Percentiles rank a stretch among this genome's conserved stretches.
phyloP scores from a whole-genome alignment of 169 alveolate species.

The Plasmodium yoelii region DNA sequence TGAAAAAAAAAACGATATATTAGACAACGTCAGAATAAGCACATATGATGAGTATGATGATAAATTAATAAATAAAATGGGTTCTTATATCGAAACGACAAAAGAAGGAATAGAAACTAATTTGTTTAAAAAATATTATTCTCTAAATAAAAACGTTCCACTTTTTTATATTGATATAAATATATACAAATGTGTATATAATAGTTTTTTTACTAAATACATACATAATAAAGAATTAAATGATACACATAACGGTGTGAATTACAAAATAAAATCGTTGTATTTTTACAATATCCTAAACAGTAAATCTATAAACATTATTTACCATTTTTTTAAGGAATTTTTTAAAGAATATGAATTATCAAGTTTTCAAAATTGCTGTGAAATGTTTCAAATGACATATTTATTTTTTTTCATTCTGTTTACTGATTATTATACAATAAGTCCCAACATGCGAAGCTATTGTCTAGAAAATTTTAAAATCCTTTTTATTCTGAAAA shows the following conservation, averaged over 20 bases:
- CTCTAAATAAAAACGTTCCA: conserved; percentile 76
- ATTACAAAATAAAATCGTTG: conserved; percentile 9
- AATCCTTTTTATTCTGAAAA: conserved; percentile 46
- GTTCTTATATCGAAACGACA: conserved; percentile 46
- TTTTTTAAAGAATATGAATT: conserved; percentile 60
- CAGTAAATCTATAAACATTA: conserved; percentile 47
- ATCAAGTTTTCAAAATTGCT: conserved; percentile 55
- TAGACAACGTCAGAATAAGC: conserved; percentile 79
- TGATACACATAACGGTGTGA: conserved; percentile 22
- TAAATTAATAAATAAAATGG: conserved; percentile 26
- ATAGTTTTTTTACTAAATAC: conserved; percentile 67
- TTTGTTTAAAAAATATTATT: conserved; percentile 79
- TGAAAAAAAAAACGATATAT: conserved; percentile 73
- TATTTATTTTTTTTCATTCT: conserved; percentile 62
- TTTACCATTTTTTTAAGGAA: conserved; percentile 62
- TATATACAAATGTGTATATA: conserved; percentile 77
- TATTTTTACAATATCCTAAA: conserved; percentile 78
- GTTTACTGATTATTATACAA: conserved; percentile 20
- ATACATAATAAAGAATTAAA: conserved; percentile 58
- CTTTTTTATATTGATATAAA: conserved; percentile 77
- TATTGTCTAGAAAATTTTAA: conserved; percentile 57
- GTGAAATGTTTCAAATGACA: conserved; percentile 57
- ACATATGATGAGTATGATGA: conserved; percentile 75
- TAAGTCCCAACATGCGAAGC: conserved; percentile 3
- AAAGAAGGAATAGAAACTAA: conserved; percentile 76